Percentiles rank a stretch among this genome's conserved stretches.
Conservation (phyloP, 2,329 filamentous ascomycete genomes). For the Ascochyta pisi region DNA sequence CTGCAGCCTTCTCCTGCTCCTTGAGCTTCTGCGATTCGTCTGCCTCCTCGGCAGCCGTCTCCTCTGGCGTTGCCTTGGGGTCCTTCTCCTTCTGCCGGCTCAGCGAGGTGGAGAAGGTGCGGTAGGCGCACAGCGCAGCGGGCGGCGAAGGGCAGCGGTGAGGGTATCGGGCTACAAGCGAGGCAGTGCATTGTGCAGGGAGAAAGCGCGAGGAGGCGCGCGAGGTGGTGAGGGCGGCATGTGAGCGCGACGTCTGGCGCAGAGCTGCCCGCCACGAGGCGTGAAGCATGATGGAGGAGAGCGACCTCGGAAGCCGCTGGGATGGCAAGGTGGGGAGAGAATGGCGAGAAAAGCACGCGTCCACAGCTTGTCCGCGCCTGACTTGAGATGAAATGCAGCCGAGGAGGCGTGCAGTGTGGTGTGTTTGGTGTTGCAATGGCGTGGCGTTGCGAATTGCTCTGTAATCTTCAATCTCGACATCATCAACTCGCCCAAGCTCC, state of each 20-base stretch:
- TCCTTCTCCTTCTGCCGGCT: slow-evolving; percentile 64
- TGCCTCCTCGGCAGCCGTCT: slow-evolving; percentile 48
- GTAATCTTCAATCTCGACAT: slow-evolving; percentile 19
- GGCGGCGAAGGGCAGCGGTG: slow-evolving; percentile 39
- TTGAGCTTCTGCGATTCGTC: slow-evolving; percentile 52
- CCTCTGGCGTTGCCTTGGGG: slow-evolving; percentile 55
- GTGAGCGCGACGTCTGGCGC: slow-evolving; percentile 56
- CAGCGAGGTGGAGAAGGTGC: slow-evolving; percentile 50
- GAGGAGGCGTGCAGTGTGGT: slow-evolving; percentile 17
- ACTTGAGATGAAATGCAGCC: slow-evolving; percentile 14
- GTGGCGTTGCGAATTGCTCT: slow-evolving; percentile 13
- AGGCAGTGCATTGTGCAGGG: slow-evolving; percentile 41
- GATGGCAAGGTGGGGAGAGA: not conserved
- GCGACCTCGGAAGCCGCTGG: slow-evolving; percentile 19
- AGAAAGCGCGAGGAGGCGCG: slow-evolving; percentile 34
- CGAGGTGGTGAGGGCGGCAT: slow-evolving; percentile 42
- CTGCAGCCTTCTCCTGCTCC: slow-evolving; percentile 51
- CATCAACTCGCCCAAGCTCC: slow-evolving; percentile 16
- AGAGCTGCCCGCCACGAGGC: slow-evolving; percentile 70
- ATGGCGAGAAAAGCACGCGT: slow-evolving; percentile 6
- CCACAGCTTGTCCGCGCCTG: slow-evolving; percentile 13
- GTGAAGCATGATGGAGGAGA: slow-evolving; percentile 61
- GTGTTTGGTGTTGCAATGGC: slow-evolving; percentile 8
- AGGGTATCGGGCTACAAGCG: slow-evolving; percentile 30
- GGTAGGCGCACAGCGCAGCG: slow-evolving; percentile 42